Conservation (phyloP, 352 stramenopile species). For the Globisporangium megalacanthum region DNA sequence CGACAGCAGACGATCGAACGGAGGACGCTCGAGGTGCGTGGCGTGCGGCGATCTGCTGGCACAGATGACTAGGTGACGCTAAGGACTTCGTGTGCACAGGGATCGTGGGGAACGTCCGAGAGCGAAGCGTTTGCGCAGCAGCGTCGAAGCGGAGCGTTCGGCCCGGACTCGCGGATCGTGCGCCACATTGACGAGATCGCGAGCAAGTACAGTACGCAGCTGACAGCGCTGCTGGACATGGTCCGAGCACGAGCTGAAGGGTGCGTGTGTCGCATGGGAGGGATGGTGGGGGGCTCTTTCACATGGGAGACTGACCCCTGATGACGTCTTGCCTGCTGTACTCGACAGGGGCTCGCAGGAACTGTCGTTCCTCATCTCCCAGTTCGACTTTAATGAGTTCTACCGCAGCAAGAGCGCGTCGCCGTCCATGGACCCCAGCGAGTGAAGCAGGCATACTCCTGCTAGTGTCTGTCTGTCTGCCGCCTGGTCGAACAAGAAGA, state of each 20-base stretch:
- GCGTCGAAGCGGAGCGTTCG: slow-evolving; percentile 31
- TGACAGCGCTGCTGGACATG: slow-evolving; percentile 67
- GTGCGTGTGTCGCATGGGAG: slow-evolving; percentile 18
- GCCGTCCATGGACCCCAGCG: slow-evolving; percentile 29
- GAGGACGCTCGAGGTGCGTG: slow-evolving; percentile 39
- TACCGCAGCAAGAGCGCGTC: slow-evolving; percentile 61
- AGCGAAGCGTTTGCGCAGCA: slow-evolving; percentile 40
- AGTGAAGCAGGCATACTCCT: slow-evolving; percentile 19
- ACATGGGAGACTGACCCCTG: neutral
- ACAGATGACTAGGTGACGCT: too few species aligned
- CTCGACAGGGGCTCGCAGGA: slow-evolving; percentile 58
- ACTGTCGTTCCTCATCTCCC: slow-evolving; percentile 81
- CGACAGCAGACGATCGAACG: slow-evolving; percentile 41
- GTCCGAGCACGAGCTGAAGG: slow-evolving; percentile 46
- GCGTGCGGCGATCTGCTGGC: neutral
- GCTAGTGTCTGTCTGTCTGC: too few species aligned
- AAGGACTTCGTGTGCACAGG: slow-evolving; percentile 16
- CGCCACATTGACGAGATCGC: slow-evolving; percentile 63
- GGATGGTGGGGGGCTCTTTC: neutral
- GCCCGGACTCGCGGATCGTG: slow-evolving; percentile 39
- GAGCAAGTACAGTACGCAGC: slow-evolving; percentile 56
- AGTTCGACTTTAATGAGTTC: slow-evolving; percentile 91
- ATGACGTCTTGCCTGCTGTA: slow-evolving; percentile 4
- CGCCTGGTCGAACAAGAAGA: neutral
- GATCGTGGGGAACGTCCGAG: slow-evolving; percentile 53